A percentile compares a stretch with the other conserved stretches of the same genome.
Conservation (phyloP, 139 green algal species). For the Coelastrella sp. region DNA sequence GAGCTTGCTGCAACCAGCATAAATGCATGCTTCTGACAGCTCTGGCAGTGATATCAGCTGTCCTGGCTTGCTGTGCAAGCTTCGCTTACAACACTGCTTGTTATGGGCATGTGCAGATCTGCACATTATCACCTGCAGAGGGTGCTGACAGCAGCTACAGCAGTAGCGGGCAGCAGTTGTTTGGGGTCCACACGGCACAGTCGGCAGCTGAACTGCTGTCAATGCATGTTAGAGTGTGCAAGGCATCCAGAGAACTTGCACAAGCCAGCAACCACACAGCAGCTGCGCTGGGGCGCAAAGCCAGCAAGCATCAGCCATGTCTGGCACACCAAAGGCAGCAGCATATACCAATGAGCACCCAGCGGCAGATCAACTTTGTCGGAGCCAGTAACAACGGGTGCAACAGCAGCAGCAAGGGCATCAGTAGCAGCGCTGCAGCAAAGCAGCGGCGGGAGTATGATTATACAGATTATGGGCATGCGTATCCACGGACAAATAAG, state of each 20-base stretch:
- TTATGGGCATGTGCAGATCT: conserved; percentile 15
- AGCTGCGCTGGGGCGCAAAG: not conserved
- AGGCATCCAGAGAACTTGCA: too few relatives aligned
- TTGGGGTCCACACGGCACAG: conserved; percentile 21
- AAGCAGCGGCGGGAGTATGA: not conserved
- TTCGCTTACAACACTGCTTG: too few relatives aligned
- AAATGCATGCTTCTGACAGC: too few relatives aligned
- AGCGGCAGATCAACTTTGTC: not conserved
- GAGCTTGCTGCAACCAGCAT: too few relatives aligned
- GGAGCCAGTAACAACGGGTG: not conserved
- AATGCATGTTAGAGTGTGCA: not conserved
- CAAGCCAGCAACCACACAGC: not conserved
- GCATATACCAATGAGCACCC: not conserved
- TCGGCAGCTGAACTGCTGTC: not conserved
- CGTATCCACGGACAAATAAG: conserved; percentile 15
- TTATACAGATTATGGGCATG: not conserved
- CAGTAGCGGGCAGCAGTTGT: not conserved
- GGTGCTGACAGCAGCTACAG: not conserved
- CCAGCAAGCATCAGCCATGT: not conserved
- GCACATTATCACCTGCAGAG: not conserved
- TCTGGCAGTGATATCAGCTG: too few relatives aligned
- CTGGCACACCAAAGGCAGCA: not conserved
- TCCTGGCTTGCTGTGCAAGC: too few relatives aligned
- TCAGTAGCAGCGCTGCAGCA: not conserved
- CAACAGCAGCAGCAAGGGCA: not conserved